phyloP scores from a whole-genome alignment of 2,329 filamentous ascomycete genomes.

The Coniochaeta sp. region DNA sequence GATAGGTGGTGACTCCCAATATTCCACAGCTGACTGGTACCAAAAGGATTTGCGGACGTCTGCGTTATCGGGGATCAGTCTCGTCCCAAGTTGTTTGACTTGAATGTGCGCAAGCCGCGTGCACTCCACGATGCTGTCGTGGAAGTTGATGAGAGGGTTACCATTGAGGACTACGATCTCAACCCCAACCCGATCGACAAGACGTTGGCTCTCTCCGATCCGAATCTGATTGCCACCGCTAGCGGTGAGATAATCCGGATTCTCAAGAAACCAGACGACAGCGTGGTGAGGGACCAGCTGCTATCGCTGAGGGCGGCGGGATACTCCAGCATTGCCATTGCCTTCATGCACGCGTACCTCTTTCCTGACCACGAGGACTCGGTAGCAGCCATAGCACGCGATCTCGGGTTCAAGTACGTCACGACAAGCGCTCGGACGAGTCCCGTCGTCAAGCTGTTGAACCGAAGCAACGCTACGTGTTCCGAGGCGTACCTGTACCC shows the following conservation, averaged over 20 bases:
- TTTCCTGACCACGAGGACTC: conserved; percentile 11
- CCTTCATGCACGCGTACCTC: conserved; percentile 10
- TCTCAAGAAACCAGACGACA: conserved; percentile 49
- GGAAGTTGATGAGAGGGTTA: conserved; percentile 69
- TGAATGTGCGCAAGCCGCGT: conserved; percentile 61
- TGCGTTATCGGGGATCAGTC: conserved; percentile 68
- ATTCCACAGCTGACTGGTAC: too few relatives aligned
- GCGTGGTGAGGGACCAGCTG: conserved; percentile 45
- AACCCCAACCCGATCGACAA: conserved; percentile 49
- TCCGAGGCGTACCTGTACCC: conserved; percentile 72
- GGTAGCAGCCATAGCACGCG: conserved; percentile 7
- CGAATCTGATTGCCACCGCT: too few relatives aligned
- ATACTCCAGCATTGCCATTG: conserved; percentile 35
- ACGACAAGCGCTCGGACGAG: conserved; percentile 60
- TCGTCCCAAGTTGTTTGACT: conserved; percentile 65
- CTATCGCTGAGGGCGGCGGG: conserved; percentile 55
- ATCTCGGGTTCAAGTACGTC: conserved; percentile 58
- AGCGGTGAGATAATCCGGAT: conserved; percentile 60
- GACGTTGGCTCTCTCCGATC: conserved; percentile 50
- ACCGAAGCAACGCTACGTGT: conserved; percentile 61
- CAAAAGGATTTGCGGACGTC: conserved; percentile 65
- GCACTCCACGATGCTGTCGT: conserved; percentile 63
- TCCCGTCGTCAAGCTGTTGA: conserved; percentile 70
- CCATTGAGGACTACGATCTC: conserved; percentile 66
- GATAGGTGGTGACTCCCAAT: neutral